Percentiles rank a stretch among this genome's conserved stretches.
phyloP scores from a whole-genome alignment of 768 basidiomycete species.

The Mycena vulgaris region DNA sequence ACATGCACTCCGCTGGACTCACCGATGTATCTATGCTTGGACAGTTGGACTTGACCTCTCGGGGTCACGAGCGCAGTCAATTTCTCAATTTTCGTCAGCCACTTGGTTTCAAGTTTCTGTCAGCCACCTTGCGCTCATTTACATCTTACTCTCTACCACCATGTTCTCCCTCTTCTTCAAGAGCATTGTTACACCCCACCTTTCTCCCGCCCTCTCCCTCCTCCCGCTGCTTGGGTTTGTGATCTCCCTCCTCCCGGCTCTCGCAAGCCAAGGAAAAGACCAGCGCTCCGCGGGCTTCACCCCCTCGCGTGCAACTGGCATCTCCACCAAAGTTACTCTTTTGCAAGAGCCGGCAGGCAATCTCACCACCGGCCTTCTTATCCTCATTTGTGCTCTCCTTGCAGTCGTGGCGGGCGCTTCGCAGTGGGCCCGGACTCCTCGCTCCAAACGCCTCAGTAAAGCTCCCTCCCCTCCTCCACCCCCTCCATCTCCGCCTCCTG shows the following conservation, averaged over 20 bases:
- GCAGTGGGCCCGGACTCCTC: too few species aligned
- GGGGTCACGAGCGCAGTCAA: background rate
- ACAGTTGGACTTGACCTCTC: too few species aligned
- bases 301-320: conserved; percentile 4
- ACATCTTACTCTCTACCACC: background rate
- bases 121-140: background rate
- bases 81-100: background rate
- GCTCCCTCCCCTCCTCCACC: background rate
- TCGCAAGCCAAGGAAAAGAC: background rate
- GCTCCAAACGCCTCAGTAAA: background rate
- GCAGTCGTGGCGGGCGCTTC: too few species aligned
- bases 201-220: too few species aligned
- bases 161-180: background rate
- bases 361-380: background rate
- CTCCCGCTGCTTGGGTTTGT: too few species aligned
- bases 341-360: background rate
- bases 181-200: too few species aligned
- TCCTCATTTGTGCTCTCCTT: background rate
- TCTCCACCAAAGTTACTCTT: background rate
- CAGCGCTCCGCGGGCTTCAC: background rate
- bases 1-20: background rate
- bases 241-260: background rate
- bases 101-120: too few species aligned
- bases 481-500: conserved; percentile 1
- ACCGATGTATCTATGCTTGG: too few species aligned